Percentiles rank a stretch among this genome's conserved stretches.
phyloP scores from a whole-genome alignment of 352 stramenopile species.

The Achlya hypogyna region DNA sequence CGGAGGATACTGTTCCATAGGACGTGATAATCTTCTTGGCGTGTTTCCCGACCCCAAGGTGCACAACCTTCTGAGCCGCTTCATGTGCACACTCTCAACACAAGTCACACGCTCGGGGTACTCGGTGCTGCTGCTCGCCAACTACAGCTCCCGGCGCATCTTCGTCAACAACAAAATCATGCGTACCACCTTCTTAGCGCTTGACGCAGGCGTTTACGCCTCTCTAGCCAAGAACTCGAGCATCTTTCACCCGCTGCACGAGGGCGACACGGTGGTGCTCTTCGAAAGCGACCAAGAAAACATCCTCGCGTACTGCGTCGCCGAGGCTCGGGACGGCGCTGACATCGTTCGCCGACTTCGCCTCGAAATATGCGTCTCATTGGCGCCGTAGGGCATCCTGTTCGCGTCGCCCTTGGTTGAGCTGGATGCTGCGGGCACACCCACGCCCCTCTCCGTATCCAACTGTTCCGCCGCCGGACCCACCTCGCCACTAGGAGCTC shows the following conservation, averaged over 20 bases:
- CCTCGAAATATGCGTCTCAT: background rate
- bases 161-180: background rate
- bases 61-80: background rate
- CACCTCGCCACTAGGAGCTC: background rate
- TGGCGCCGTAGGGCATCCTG: background rate
- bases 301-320: background rate
- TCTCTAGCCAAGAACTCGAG: background rate
- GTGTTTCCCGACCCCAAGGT: background rate
- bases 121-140: background rate
- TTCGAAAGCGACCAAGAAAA: background rate
- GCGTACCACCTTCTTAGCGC: background rate
- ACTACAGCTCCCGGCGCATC: background rate
- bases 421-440: background rate
- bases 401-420: slow-evolving; percentile 12
- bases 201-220: background rate
- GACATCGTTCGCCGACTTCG: slow-evolving; percentile 1
- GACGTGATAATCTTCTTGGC: background rate
- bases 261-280: background rate
- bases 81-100: background rate
- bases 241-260: background rate
- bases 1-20: background rate
- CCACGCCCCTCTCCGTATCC: background rate
- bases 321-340: background rate
- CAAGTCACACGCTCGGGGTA: background rate
- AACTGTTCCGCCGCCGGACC: background rate